phyloP scores from a whole-genome alignment of 2,329 filamentous ascomycete genomes.

The Ascomycota sp. region DNA sequence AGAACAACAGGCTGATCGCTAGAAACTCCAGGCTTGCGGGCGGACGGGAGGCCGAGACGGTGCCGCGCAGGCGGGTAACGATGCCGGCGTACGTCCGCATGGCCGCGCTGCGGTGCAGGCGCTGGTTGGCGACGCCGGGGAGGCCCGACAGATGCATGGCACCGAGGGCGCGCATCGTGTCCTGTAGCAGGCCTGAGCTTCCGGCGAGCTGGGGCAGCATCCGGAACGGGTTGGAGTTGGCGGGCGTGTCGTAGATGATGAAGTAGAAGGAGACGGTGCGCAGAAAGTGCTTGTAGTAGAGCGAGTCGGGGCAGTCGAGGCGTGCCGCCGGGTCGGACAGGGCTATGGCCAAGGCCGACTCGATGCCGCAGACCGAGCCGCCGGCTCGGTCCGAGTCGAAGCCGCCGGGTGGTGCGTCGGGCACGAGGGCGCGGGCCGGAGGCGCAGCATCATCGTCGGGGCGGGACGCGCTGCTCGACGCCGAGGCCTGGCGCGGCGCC shows the following conservation, averaged over 20 bases:
- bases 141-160: slow-evolving; percentile 19
- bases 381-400: slow-evolving; percentile 9
- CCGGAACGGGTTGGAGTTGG: slow-evolving; percentile 18
- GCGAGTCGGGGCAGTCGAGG: slow-evolving; percentile 4
- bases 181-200: slow-evolving; percentile 18
- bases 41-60: slow-evolving; percentile 9
- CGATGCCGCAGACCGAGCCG: not conserved
- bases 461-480: not conserved
- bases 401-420: not conserved
- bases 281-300: slow-evolving; percentile 16
- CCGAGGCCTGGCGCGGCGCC: not conserved
- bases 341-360: not conserved
- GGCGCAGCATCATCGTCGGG: not conserved
- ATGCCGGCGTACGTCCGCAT: slow-evolving; percentile 17
- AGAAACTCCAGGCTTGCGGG: slow-evolving; percentile 6
- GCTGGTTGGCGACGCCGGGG: slow-evolving; percentile 10
- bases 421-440: not conserved
- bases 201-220: slow-evolving; percentile 20
- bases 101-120: slow-evolving; percentile 14
- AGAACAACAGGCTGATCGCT: slow-evolving; percentile 6
- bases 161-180: slow-evolving; percentile 17
- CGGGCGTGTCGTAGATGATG: slow-evolving; percentile 19
- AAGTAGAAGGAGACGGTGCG: slow-evolving; percentile 20
- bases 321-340: slow-evolving; percentile 1
- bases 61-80: slow-evolving; percentile 7